Evolutionary conservation across 805 yeast genomes (phyloP).

Genomic region (Teunomyces pallodes): DNA sequence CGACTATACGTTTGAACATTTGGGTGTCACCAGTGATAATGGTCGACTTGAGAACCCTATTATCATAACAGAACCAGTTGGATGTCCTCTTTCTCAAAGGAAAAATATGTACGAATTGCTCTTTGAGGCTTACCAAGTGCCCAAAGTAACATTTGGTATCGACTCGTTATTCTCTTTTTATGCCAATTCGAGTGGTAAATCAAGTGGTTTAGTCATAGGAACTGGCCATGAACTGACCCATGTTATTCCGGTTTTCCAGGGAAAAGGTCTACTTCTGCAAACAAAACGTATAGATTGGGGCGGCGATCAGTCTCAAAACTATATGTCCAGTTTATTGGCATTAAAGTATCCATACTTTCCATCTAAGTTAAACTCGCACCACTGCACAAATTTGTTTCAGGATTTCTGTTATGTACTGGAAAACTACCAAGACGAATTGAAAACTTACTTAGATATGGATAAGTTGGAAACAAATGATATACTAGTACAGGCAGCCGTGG

Average conservation of each 20-base stretch:
- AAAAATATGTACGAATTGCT: constrained; percentile 73
- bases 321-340: constrained; percentile 57
- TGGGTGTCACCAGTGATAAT: constrained; percentile 54
- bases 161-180: constrained; percentile 79
- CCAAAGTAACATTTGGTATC: constrained; percentile 75
- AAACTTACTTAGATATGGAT: constrained; percentile 55
- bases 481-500: constrained; percentile 75
- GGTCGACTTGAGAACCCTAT: constrained; percentile 73
- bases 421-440: constrained; percentile 65
- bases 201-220: constrained; percentile 72
- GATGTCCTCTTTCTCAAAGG: constrained; percentile 68
- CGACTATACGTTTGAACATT: constrained; percentile 79
- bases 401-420: constrained; percentile 77
- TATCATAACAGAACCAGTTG: constrained; percentile 75
- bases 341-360: constrained; percentile 94
- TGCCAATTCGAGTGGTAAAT: constrained; percentile 46
- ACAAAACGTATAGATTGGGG: constrained; percentile 91
- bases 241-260: constrained; percentile 77
- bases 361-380: constrained; percentile 58
- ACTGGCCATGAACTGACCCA: constrained; percentile 82
- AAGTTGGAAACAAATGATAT: constrained; percentile 67
- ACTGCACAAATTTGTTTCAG: constrained; percentile 64
- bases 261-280: constrained; percentile 60
- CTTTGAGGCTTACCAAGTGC: constrained; percentile 79
- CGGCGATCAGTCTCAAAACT: constrained; percentile 70